Evolutionary conservation across 257 asterid species (phyloP).

Genomic region (Datura wrightii): DNA sequence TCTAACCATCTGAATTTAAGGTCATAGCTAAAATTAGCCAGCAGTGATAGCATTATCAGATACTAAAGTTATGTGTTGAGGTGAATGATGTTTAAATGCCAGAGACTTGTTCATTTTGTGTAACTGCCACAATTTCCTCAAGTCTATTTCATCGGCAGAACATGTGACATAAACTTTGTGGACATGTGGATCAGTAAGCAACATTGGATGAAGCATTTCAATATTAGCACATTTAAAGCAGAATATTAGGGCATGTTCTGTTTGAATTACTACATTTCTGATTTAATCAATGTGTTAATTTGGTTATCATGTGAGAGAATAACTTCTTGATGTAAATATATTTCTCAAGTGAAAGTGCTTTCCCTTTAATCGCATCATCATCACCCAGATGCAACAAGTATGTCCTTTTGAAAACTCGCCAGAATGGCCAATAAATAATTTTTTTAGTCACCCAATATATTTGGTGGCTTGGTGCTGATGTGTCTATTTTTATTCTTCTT

Average conservation of each 20-base stretch:
- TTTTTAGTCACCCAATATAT: slow-evolving; percentile 6
- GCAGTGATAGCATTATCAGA: slow-evolving; percentile 17
- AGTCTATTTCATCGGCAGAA: neutral
- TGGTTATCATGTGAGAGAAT: neutral
- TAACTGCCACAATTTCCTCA: too few relatives aligned
- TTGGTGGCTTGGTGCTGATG: neutral
- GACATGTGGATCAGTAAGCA: neutral
- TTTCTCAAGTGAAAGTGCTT: neutral
- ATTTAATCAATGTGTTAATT: neutral
- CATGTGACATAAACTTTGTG: neutral
- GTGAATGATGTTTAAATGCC: neutral
- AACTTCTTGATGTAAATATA: neutral
- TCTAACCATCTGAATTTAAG: slow-evolving; percentile 17
- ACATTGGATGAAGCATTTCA: neutral
- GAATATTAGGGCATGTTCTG: neutral
- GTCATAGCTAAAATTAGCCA: neutral
- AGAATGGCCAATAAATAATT: neutral
- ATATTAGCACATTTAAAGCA: neutral
- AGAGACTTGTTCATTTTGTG: neutral
- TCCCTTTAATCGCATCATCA: neutral
- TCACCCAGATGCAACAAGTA: neutral
- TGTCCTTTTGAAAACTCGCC: neutral
- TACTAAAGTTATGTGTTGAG: neutral
- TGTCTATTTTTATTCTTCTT: neutral
- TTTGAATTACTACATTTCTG: neutral